phyloP scores from a whole-genome alignment of 1,139 yeast species.

The Taphrina betulina region DNA sequence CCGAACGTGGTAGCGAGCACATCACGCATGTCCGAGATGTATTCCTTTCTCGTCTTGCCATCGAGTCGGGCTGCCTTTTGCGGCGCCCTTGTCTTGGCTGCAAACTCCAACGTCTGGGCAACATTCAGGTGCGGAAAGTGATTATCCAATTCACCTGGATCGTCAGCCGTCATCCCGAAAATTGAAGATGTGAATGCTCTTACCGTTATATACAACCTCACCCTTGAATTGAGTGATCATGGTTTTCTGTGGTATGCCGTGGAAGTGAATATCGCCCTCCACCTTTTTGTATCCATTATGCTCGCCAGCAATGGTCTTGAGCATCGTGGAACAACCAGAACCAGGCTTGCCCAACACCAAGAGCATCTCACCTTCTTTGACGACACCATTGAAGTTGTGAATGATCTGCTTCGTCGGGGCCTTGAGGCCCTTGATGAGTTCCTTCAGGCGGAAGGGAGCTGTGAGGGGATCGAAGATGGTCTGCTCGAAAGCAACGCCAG shows the following conservation, averaged over 20 bases:
- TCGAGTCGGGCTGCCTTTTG: constrained; percentile 53
- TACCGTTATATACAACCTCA: constrained; percentile 69
- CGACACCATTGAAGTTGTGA: constrained; percentile 49
- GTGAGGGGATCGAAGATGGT: constrained; percentile 62
- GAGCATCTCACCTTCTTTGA: constrained; percentile 56
- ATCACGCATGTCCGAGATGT: constrained; percentile 62
- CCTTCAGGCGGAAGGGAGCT: constrained; percentile 50
- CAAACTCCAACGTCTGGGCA: constrained; percentile 65
- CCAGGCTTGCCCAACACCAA: constrained; percentile 51
- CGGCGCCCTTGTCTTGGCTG: constrained; percentile 66
- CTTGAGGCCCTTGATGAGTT: constrained; percentile 44
- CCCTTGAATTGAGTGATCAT: constrained; percentile 58
- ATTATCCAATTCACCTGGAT: constrained; percentile 54
- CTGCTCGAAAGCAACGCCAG: constrained; percentile 67
- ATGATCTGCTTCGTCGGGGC: constrained; percentile 58
- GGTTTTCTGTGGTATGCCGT: constrained; percentile 53
- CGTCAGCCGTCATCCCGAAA: too few relatives aligned
- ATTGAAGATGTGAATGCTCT: too few relatives aligned
- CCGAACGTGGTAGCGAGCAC: constrained; percentile 75
- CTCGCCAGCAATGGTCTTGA: constrained; percentile 58
- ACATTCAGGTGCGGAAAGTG: constrained; percentile 69
- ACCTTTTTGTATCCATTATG: constrained; percentile 65
- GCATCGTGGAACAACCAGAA: constrained; percentile 55
- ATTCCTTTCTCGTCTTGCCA: constrained; percentile 57
- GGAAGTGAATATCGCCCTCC: constrained; percentile 53